Evolutionary conservation across 345 rosid species (phyloP).

Genomic region (Rhodamnia rubescens): DNA sequence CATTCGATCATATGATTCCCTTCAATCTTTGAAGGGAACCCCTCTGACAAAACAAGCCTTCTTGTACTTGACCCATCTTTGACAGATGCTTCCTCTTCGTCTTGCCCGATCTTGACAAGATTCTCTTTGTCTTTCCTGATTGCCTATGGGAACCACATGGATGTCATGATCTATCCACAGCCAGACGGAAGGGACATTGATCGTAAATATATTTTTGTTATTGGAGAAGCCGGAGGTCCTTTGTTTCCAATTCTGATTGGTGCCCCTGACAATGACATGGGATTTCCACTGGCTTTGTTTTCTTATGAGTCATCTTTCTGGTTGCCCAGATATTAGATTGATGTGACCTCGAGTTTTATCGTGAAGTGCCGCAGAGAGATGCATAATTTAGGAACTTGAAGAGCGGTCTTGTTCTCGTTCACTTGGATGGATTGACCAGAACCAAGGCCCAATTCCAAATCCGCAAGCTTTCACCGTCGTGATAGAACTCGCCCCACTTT

Average conservation of each 20-base stretch:
- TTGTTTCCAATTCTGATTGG: neutral
- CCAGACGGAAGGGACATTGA: neutral
- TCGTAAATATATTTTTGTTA: neutral
- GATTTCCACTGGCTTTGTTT: neutral
- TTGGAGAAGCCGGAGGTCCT: neutral
- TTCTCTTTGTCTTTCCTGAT: neutral
- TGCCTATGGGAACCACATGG: neutral
- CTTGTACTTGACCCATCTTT: neutral
- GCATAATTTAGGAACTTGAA: neutral
- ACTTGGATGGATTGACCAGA: neutral
- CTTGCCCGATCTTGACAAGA: neutral
- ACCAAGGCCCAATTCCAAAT: neutral
- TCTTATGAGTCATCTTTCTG: neutral
- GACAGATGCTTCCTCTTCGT: neutral
- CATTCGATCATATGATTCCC: neutral
- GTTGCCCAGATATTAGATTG: neutral
- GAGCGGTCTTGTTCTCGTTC: neutral
- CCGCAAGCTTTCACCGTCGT: neutral
- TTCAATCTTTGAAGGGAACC: neutral
- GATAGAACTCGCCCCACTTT: neutral
- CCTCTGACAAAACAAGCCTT: neutral
- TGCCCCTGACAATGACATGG: neutral
- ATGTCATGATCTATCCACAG: neutral
- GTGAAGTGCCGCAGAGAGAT: neutral
- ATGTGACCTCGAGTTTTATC: neutral